Conservation (phyloP, 805 yeast species). For the Spathaspora arborariae region DNA sequence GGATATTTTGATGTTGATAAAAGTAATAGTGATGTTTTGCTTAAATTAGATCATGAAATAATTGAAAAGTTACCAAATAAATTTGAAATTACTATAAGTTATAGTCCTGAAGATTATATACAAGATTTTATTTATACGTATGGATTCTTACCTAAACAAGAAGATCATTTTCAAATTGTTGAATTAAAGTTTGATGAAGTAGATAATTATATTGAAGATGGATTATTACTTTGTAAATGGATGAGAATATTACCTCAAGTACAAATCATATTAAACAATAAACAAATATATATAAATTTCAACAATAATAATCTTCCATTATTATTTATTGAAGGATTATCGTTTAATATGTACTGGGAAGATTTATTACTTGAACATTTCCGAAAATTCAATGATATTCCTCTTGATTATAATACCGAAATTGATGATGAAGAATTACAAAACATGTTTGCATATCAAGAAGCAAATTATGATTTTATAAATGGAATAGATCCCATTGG, state of each 20-base stretch:
- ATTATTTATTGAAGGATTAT: slow-evolving; percentile 52
- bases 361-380: slow-evolving; percentile 12
- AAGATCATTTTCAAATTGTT: slow-evolving; percentile 7
- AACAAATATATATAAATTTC: slow-evolving; percentile 15
- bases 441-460: slow-evolving; percentile 21
- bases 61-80: slow-evolving; percentile 1
- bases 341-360: slow-evolving; percentile 61
- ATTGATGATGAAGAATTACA: slow-evolving; percentile 22
- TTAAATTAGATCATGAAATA: slow-evolving; percentile 45
- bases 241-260: slow-evolving; percentile 22
- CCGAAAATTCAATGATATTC: slow-evolving; percentile 16
- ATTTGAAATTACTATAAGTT: slow-evolving; percentile 23
- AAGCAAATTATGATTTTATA: slow-evolving; percentile 21
- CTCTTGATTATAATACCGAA: slow-evolving; percentile 21
- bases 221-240: slow-evolving; percentile 21
- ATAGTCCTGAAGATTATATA: slow-evolving; percentile 19
- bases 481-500: slow-evolving; percentile 24
- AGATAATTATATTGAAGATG: slow-evolving; percentile 3
- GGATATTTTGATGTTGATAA: slow-evolving; percentile 58
- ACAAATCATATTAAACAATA: slow-evolving; percentile 14
- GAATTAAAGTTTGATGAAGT: slow-evolving; percentile 4
- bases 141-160: slow-evolving; percentile 26
- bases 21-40: slow-evolving; percentile 45
- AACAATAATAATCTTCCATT: slow-evolving; percentile 15
- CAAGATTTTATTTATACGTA: slow-evolving; percentile 24